phyloP scores from a whole-genome alignment of 768 basidiomycete genomes.

The Trametes cingulata region DNA sequence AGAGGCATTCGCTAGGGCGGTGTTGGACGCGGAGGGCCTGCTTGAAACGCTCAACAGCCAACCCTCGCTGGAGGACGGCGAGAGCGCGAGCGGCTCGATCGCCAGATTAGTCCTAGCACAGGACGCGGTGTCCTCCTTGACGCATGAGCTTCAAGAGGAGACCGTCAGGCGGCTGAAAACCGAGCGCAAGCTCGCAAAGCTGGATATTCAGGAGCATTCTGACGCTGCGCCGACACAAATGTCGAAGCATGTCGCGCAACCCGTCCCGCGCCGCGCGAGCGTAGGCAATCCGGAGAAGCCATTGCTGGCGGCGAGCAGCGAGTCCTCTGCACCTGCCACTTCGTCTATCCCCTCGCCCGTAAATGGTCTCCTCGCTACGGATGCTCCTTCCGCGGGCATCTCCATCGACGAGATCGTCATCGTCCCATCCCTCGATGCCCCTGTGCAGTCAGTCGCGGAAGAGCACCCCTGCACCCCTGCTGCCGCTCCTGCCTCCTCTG shows the following conservation, averaged over 20 bases:
- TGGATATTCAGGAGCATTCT: neutral
- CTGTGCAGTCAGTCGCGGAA: neutral
- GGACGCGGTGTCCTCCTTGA: slow-evolving; percentile 51
- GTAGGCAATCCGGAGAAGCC: neutral
- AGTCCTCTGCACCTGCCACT: neutral
- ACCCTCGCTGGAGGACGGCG: slow-evolving; percentile 32
- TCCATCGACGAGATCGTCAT: slow-evolving; percentile 10
- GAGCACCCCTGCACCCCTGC: neutral
- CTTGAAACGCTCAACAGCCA: slow-evolving; percentile 38
- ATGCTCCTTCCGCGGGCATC: neutral
- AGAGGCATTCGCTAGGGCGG: slow-evolving; percentile 32
- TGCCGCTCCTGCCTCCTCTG: neutral
- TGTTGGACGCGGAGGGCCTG: slow-evolving; percentile 39
- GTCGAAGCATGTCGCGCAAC: slow-evolving; percentile 3
- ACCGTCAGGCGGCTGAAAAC: slow-evolving; percentile 49
- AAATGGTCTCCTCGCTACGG: neutral
- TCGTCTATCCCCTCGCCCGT: neutral
- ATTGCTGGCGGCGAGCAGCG: neutral
- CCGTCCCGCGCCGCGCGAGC: slow-evolving; percentile 10
- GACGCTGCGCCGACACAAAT: slow-evolving; percentile 4
- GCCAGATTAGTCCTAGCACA: slow-evolving; percentile 54
- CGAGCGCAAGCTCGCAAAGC: slow-evolving; percentile 34
- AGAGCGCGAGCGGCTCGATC: slow-evolving; percentile 44
- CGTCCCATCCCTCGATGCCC: neutral
- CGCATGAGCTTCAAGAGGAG: slow-evolving; percentile 59